Base-by-base conservation (phyloP, 23 red algal species). In the Gracilaria domingensis region DNA sequence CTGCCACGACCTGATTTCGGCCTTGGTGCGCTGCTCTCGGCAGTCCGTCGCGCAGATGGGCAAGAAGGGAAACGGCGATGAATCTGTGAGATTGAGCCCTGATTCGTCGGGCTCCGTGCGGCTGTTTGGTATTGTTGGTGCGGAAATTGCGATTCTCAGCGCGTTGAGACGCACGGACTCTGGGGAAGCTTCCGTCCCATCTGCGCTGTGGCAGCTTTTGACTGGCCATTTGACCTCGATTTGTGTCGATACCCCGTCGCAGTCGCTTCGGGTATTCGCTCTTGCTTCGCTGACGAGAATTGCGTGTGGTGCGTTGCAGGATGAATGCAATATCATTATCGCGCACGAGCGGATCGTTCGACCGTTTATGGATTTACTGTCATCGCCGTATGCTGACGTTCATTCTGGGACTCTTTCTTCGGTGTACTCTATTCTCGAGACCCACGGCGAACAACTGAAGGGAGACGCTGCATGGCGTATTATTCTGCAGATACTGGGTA, bases 161-260 rank as follows among this genome's bases (percentile, higher is more conserved):
- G 57, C 76, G 58, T 67, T 90, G 57, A 44, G 61, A 67, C 54
- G 87, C 14, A 13, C 28, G 8, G 28, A 73, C 30, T 47, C 47
- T 5, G 36, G 35, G 8, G 32, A 74, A 16, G 67, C 80, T 5
- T 40, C 79, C 1, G 80, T 84, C n/a, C 79, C 79, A 11, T 59
- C 34, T 8, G 61, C 42, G 6, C 37, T 84, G 21, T 84, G 79
- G 89, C 79, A 92, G 89, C 89, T 92, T 29, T 48, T 92, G 33
- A 84, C 89, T 1, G 79, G 89, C 6, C 79, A 84, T 26, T 54
- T 92, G 29, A 92, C 80, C 8, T 83, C 66, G 34, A 71, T 92
- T 24, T 83, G 79, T 51, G 55, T 39, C 45, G 65, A 92, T 54
- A 71, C 79, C 2, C 11, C 79, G 0, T 71, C 69, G 33, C 78